phyloP scores from a whole-genome alignment of 1,284 basidiomycete species.

The Megacollybia platyphylla region DNA sequence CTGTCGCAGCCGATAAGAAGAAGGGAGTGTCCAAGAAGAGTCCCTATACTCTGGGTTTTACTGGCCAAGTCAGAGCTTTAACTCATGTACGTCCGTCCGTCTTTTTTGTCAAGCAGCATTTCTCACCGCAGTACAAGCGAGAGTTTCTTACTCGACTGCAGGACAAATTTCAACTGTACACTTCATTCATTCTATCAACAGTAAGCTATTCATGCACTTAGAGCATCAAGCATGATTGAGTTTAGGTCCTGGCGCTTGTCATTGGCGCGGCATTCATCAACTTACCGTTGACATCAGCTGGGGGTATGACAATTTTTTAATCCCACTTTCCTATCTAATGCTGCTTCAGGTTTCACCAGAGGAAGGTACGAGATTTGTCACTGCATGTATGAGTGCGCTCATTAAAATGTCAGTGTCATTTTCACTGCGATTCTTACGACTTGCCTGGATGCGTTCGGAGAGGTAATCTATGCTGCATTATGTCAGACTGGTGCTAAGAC shows the following conservation, averaged over 20 bases:
- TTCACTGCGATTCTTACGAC: constrained; percentile 67
- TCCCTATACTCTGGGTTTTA: constrained; percentile 78
- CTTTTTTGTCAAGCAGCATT: too few relatives aligned
- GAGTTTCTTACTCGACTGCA: constrained; percentile 74
- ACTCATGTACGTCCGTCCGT: not conserved
- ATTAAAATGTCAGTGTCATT: constrained; percentile 42
- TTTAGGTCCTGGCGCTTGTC: constrained; percentile 50
- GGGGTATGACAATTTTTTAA: constrained; percentile 24
- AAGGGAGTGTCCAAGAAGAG: constrained; percentile 74
- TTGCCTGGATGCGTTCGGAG: constrained; percentile 68
- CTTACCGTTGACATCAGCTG: constrained; percentile 59
- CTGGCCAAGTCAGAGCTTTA: constrained; percentile 54
- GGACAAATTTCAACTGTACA: constrained; percentile 73
- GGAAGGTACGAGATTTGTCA: constrained; percentile 27
- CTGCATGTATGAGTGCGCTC: not conserved
- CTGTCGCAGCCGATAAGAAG: constrained; percentile 74
- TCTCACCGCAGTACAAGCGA: constrained; percentile 33
- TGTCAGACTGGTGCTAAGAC: not conserved
- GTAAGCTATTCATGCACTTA: constrained; percentile 18
- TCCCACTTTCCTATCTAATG: too few relatives aligned
- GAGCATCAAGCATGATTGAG: not conserved
- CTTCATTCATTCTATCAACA: constrained; percentile 48
- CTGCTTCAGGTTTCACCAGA: constrained; percentile 48
- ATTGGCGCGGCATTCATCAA: constrained; percentile 69
- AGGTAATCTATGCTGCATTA: constrained; percentile 25